Percentiles rank a stretch among this genome's conserved stretches.
These are phyloP conservation scores for Boletus eberwhitei DNA, from an alignment of 768 basidiomycete genomes.

Conservation along the genomic window DNA sequence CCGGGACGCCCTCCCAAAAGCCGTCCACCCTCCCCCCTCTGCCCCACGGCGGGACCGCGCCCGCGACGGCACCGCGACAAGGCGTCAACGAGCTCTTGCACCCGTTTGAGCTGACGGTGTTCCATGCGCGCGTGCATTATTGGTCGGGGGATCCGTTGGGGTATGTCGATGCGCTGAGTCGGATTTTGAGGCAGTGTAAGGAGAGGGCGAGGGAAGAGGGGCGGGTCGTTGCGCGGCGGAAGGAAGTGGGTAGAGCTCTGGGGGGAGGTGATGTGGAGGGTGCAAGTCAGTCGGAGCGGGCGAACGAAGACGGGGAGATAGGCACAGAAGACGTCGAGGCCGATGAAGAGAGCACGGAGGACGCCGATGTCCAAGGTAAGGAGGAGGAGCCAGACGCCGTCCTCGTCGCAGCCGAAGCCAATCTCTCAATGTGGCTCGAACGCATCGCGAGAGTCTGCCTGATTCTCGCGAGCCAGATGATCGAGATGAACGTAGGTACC, in stretches of 20 bases:
- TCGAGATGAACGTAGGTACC: constrained; percentile 75
- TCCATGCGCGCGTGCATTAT: constrained; percentile 71
- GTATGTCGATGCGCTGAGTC: constrained; percentile 70
- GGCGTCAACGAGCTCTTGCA: constrained; percentile 15
- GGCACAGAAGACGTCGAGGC: neutral
- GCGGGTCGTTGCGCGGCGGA: constrained; percentile 15
- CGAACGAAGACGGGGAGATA: neutral
- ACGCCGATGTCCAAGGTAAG: neutral
- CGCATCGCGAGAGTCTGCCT: constrained; percentile 70
- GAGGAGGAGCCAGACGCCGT: constrained; percentile 14
- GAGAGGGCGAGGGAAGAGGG: constrained; percentile 39
- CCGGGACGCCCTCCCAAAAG: constrained; percentile 23
- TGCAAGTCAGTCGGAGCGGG: neutral
- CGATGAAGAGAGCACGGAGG: neutral
- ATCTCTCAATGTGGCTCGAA: constrained; percentile 77
- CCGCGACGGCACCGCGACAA: constrained; percentile 23
- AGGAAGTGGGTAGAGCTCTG: neutral
- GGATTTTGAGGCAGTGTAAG: constrained; percentile 61
- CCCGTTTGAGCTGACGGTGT: constrained; percentile 58
- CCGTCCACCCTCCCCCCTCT: constrained; percentile 3
- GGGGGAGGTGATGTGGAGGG: neutral
- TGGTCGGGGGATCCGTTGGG: constrained; percentile 81
- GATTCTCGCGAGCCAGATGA: constrained; percentile 76
- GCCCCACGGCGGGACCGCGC: neutral
- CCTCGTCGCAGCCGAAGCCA: constrained; percentile 29